These are phyloP conservation scores for Coniophora puteana DNA, from an alignment of 1,284 basidiomycete genomes.

Conservation along the genomic window DNA sequence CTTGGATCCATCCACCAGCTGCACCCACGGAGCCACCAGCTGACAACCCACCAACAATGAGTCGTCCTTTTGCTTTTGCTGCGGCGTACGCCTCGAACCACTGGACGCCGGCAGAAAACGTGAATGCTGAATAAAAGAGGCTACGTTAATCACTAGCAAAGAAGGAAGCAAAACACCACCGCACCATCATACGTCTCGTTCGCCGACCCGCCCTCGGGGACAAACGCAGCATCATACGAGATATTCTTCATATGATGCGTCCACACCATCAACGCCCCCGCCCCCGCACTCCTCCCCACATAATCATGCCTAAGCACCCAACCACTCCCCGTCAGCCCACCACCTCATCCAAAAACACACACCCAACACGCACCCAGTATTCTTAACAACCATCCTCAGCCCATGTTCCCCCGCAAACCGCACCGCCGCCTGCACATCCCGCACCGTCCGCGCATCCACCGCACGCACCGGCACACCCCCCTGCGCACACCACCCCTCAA, in stretches of 20 bases:
- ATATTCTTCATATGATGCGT: conserved; percentile 16
- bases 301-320: conserved; percentile 16
- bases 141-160: conserved; percentile 6
- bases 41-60: too few relatives aligned
- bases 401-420: conserved; percentile 25
- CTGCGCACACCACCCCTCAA: too few relatives aligned
- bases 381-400: conserved; percentile 22
- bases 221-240: conserved; percentile 15
- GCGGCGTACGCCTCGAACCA: neutral
- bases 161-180: too few relatives aligned
- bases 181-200: too few relatives aligned
- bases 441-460: too few relatives aligned
- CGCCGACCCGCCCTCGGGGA: conserved; percentile 16
- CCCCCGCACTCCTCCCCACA: conserved; percentile 18
- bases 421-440: conserved; percentile 27
- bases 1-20: conserved; percentile 21
- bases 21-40: too few relatives aligned
- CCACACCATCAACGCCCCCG: conserved; percentile 19
- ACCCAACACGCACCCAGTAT: conserved; percentile 14
- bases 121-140: conserved; percentile 13
- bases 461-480: too few relatives aligned
- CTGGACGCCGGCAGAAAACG: conserved; percentile 8
- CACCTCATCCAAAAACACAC: neutral
- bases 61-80: too few relatives aligned
- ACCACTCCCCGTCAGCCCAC: conserved; percentile 1